A percentile compares a stretch with the other conserved stretches of the same genome.
These are phyloP conservation scores for Boletus subluridellus DNA, from an alignment of 1,284 basidiomycete genomes.

Conservation along the genomic window DNA sequence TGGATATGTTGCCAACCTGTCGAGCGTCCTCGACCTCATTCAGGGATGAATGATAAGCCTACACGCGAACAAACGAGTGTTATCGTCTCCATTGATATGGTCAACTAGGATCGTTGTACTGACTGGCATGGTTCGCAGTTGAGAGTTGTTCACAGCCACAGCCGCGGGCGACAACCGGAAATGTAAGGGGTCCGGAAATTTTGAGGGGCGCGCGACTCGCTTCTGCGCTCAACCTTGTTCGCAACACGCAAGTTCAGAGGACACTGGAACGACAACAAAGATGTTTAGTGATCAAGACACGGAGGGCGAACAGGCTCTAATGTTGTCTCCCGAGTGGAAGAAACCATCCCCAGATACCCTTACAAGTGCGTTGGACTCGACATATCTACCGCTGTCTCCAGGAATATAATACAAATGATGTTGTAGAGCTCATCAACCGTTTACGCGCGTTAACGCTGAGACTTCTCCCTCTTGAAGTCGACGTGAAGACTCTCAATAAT, in stretches of 20 bases:
- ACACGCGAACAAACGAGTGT: neutral
- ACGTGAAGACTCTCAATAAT: slow-evolving; percentile 53
- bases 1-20: slow-evolving; percentile 85
- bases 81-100: slow-evolving; percentile 1
- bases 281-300: slow-evolving; percentile 39
- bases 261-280: slow-evolving; percentile 10
- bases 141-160: slow-evolving; percentile 12
- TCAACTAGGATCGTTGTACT: slow-evolving; percentile 16
- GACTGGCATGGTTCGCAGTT: slow-evolving; percentile 27
- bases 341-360: slow-evolving; percentile 66
- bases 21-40: slow-evolving; percentile 84
- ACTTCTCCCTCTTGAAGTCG: slow-evolving; percentile 80
- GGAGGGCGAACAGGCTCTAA: slow-evolving; percentile 46
- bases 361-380: slow-evolving; percentile 50
- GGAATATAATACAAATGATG: neutral
- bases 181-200: neutral
- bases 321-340: slow-evolving; percentile 47
- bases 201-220: neutral
- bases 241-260: neutral
- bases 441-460: slow-evolving; percentile 73
- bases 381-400: neutral
- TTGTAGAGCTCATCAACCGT: slow-evolving; percentile 72
- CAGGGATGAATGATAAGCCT: slow-evolving; percentile 97
- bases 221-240: neutral
- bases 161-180: neutral